Evolutionary conservation across 306 rosid species (phyloP).

Genomic region (Sphenostylis stenocarpa): DNA sequence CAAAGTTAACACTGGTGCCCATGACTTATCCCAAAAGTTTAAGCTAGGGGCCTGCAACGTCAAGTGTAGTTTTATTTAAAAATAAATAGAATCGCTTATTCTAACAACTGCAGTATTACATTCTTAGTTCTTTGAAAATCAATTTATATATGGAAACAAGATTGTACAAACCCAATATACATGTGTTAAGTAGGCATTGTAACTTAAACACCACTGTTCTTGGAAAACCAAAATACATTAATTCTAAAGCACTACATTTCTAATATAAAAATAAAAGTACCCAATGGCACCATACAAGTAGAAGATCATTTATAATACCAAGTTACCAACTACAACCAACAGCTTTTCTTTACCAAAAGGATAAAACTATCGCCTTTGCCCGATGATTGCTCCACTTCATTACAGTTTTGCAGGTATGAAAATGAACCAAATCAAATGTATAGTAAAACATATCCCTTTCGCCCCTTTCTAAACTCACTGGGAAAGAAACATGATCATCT

Average conservation of each 20-base stretch:
- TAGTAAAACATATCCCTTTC: not conserved
- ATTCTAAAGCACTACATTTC: not conserved
- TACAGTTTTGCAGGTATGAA: slow-evolving; percentile 7
- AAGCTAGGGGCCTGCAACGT: slow-evolving; percentile 55
- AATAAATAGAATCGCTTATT: slow-evolving; percentile 9
- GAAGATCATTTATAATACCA: slow-evolving; percentile 14
- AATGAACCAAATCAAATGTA: slow-evolving; percentile 4
- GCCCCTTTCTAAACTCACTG: not conserved
- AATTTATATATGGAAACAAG: not conserved
- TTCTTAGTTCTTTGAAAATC: not conserved
- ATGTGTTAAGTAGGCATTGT: not conserved
- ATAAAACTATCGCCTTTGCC: not conserved
- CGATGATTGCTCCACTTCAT: not conserved
- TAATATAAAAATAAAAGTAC: slow-evolving; percentile 4
- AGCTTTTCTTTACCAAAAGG: not conserved
- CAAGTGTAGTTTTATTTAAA: slow-evolving; percentile 19
- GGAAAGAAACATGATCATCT: slow-evolving; percentile 11
- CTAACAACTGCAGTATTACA: not conserved
- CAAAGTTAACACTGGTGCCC: slow-evolving; percentile 51
- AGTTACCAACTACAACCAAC: not conserved
- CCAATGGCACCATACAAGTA: not conserved
- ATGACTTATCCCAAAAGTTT: slow-evolving; percentile 56
- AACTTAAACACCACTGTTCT: not conserved
- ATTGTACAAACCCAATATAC: not conserved
- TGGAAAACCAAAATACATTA: slow-evolving; percentile 6